Base-by-base conservation (phyloP, 1,139 yeast genomes). In the Scheffersomyces titani region DNA sequence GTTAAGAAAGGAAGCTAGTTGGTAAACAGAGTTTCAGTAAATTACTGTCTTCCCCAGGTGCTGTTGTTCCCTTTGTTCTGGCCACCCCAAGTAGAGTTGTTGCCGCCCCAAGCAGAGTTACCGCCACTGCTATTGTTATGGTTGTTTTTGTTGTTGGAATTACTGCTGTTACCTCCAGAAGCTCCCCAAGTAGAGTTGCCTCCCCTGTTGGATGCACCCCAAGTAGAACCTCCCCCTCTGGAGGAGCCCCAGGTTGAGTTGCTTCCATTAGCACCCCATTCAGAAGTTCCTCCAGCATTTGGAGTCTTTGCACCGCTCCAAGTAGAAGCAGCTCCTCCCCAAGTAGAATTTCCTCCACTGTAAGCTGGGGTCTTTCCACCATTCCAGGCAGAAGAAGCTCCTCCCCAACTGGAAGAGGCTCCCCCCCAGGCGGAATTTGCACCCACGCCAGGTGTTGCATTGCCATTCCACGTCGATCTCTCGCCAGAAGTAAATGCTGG, bases 381-480 rank as follows among this genome's bases (percentile, higher is more conserved):
- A 7, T 85, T 87, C 77, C 85, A 83, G 1, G 85, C 73, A 11
- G 85, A 79, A 11, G 85, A 79, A 6, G 81, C 78, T 52, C 70
- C 70, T 51, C 84, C 82, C 83, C 84, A 81, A 2, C 84, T 71
- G 0, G 85, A 78, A 19, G 80, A 71, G 22, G 73, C 72, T 19
- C 81, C 79, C 40, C 76, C 71, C 36, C 68, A 70, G 56, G 66
- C 63, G 7, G 67, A 65, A n/a, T 57, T 66, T 9, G 70, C 71
- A 44, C 71, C 70, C 49, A 63, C 66, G 6, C 74, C 82, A 1
- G 89, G 87, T 2, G 85, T 81, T 58, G 78, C 78, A 44, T 86
- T 86, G 55, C 88, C 71, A 19, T 68, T 69, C 70, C 89, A 63
- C 48, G 78, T 71, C 2, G 80, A 73, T 54, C 73, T 70, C 5